Conservation (phyloP, 2,329 filamentous ascomycete species). For the Dactylellina cionopaga region DNA sequence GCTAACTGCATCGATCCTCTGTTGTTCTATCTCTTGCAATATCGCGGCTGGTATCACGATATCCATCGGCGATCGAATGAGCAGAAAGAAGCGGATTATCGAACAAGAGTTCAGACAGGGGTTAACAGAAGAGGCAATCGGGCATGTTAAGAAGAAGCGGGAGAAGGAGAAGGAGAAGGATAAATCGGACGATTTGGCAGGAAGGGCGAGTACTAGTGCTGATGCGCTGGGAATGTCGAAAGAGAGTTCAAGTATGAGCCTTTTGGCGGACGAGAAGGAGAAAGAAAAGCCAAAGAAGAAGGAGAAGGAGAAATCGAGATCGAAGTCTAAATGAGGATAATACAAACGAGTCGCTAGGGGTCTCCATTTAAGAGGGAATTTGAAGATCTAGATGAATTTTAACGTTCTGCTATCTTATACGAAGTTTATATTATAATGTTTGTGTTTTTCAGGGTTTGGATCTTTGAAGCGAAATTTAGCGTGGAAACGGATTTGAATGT, state of each 20-base stretch:
- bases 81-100: conserved; percentile 85
- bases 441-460: not conserved
- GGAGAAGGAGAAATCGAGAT: conserved; percentile 1
- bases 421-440: not conserved
- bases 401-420: not conserved
- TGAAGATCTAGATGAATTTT: not conserved
- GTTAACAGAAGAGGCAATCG: conserved; percentile 73
- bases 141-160: conserved; percentile 62
- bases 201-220: conserved; percentile 20
- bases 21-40: conserved; percentile 80
- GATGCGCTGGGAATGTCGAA: conserved; percentile 24
- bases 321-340: not conserved
- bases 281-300: conserved; percentile 20
- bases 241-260: conserved; percentile 39
- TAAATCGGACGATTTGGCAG: conserved; percentile 48
- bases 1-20: conserved; percentile 82
- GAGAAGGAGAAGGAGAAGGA: conserved; percentile 65
- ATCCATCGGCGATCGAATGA: conserved; percentile 77
- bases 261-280: conserved; percentile 35
- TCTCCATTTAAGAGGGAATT: too few species aligned
- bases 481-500: not conserved
- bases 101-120: conserved; percentile 80
- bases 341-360: not conserved
- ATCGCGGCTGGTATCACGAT: conserved; percentile 80
- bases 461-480: conserved; percentile 27